phyloP scores from a whole-genome alignment of 2,329 filamentous ascomycete species.

The Penicillium sp. region DNA sequence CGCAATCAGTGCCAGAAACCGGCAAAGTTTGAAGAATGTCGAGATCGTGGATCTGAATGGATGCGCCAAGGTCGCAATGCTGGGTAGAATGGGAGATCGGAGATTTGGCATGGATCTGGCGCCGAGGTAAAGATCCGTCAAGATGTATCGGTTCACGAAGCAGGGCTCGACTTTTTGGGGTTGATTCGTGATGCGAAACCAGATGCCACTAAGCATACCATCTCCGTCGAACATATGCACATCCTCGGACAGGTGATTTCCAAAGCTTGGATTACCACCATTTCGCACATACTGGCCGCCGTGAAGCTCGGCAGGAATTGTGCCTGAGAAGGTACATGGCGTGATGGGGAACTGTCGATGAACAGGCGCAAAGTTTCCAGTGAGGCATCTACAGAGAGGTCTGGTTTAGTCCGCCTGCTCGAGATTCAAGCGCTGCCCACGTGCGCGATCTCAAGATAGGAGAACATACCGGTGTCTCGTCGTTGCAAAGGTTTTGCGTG shows the following conservation, averaged over 20 bases:
- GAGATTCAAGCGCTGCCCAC: too few species aligned
- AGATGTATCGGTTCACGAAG: conserved; percentile 64
- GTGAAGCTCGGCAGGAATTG: conserved; percentile 58
- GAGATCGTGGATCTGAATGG: not conserved
- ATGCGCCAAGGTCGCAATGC: not conserved
- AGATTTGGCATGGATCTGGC: conserved; percentile 44
- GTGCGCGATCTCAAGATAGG: not conserved
- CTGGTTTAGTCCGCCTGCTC: not conserved
- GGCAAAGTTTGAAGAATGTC: not conserved
- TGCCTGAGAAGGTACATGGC: conserved; percentile 52
- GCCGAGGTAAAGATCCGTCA: conserved; percentile 61
- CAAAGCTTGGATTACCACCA: conserved; percentile 58
- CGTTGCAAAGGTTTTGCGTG: not conserved
- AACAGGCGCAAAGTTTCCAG: conserved; percentile 65
- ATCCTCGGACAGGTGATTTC: conserved; percentile 56
- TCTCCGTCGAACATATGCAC: conserved; percentile 72
- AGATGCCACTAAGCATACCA: conserved; percentile 65
- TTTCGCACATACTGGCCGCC: conserved; percentile 69
- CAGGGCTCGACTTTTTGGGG: conserved; percentile 48
- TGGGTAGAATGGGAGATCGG: conserved; percentile 54
- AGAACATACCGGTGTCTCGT: not conserved
- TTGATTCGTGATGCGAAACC: conserved; percentile 45
- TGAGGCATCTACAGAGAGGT: conserved; percentile 45
- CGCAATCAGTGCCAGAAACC: not conserved
- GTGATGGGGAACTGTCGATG: conserved; percentile 51